Base-by-base conservation (phyloP, 306 rosid species). In the Glycine soja region DNA sequence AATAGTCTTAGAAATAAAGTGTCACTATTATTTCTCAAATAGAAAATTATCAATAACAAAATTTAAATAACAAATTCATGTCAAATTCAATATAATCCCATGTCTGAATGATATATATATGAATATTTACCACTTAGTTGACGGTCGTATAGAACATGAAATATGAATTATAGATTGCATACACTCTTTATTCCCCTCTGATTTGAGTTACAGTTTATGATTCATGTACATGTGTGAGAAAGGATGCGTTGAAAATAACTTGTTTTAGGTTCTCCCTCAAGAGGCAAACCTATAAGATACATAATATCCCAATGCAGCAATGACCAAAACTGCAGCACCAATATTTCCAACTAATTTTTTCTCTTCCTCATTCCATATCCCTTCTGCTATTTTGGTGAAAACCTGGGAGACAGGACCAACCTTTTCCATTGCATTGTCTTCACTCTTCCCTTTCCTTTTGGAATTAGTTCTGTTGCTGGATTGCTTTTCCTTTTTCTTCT, bases 231-330 rank as follows among this genome's bases (percentile, higher is more conserved):
- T 30, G 71, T 52, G 40, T 43, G 70, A 40, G 65, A 54, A 15
- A 67, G 5, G 18, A 8, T 18, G 45, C 7, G 67, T 51, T 14
- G 48, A 8, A 4, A 32, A 53, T 51, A 58, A 24, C 59, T 75
- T 73, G 72, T 79, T 76, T 68, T 50, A 51, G 62, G 57, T 24
- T 81, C 62, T 74, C 36, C 66, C 54, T 69, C 80, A 58, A 72
- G 85, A 82, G 75, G 69, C 47, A 63, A 84, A 83, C 53, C 30
- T 76, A 77, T 71, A 83, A 10, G 86, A 76, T 16, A 78, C 82
- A 78, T 78, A 88, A 13, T 82, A 85, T 80, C 97, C 92, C 43
- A 87, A 15, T 12, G 88, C 91, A 32, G 84, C 83, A 80, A 92
- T 76, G 4, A 89, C 90, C 5, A 90, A 79, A 83, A 78, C 24